Conservation (phyloP, 2,329 filamentous ascomycete genomes). For the Tolypocladium ovalisporum region DNA sequence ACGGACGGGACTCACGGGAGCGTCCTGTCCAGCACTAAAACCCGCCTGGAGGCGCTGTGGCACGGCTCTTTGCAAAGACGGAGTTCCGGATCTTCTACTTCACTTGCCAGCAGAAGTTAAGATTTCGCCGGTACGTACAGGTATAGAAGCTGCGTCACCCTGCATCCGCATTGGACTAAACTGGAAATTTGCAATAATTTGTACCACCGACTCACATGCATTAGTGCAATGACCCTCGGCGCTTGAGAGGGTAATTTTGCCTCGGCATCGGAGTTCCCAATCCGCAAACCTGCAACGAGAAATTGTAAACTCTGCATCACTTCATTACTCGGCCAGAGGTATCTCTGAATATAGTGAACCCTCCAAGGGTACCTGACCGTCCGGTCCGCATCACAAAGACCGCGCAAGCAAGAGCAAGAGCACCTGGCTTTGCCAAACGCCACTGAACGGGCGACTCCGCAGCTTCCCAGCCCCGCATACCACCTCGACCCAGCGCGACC, state of each 20-base stretch:
- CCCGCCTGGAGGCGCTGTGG: neutral
- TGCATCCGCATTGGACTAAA: neutral
- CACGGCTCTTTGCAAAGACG: neutral
- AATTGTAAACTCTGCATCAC: no score
- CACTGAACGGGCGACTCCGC: neutral
- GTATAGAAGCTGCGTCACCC: neutral
- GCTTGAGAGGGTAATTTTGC: neutral
- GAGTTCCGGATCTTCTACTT: neutral
- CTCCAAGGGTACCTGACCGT: neutral
- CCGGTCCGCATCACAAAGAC: no score
- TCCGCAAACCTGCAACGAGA: neutral
- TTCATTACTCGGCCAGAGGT: no score
- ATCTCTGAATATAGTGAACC: no score
- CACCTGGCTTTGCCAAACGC: neutral
- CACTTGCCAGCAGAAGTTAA: no score
- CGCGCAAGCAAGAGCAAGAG: no score
- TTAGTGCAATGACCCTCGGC: neutral
- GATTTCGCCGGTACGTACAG: no score
- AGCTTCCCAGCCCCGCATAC: neutral
- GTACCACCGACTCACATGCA: neutral
- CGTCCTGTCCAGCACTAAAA: neutral
- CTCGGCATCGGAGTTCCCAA: neutral
- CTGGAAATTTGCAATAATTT: no score
- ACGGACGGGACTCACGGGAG: no score
- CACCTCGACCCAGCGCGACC: neutral